Conservation (phyloP, 106 monocot species). For the Allium cepa region DNA sequence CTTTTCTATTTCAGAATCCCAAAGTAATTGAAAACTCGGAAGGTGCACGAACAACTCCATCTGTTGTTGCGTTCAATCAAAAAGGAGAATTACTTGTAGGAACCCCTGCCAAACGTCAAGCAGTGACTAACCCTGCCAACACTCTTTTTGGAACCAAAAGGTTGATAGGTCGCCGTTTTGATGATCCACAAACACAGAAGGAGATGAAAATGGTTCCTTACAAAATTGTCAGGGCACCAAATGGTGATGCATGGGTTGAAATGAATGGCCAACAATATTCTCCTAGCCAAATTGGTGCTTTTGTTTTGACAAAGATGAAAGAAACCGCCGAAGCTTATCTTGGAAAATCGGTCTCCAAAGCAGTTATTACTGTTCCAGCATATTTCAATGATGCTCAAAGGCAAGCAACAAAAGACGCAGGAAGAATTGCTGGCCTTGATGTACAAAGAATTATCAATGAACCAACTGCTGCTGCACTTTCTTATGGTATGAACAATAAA, state of each 20-base stretch:
- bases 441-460: conserved; percentile 66
- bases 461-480: conserved; percentile 66
- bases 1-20: conserved; percentile 13
- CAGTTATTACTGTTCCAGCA: conserved; percentile 54
- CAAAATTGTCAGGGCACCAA: conserved; percentile 49
- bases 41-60: conserved; percentile 49
- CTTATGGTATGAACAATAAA: conserved; percentile 53
- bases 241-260: conserved; percentile 69
- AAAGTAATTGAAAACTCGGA: conserved; percentile 57
- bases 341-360: conserved; percentile 54
- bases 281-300: conserved; percentile 61
- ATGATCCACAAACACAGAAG: conserved; percentile 57
- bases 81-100: conserved; percentile 50
- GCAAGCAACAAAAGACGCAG: conserved; percentile 56
- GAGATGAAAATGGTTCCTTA: conserved; percentile 66
- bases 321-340: conserved; percentile 60
- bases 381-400: conserved; percentile 61
- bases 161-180: conserved; percentile 41
- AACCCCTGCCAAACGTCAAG: conserved; percentile 51
- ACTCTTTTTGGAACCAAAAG: conserved; percentile 55
- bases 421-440: conserved; percentile 53
- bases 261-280: conserved; percentile 57
- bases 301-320: conserved; percentile 52
- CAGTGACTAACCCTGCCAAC: conserved; percentile 49
- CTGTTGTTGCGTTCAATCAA: conserved; percentile 54